Evolutionary conservation across 805 yeast species (phyloP), one percentile per base, ranked within the genome.

Genomic region (Scheffersomyces lignosus): DNA sequence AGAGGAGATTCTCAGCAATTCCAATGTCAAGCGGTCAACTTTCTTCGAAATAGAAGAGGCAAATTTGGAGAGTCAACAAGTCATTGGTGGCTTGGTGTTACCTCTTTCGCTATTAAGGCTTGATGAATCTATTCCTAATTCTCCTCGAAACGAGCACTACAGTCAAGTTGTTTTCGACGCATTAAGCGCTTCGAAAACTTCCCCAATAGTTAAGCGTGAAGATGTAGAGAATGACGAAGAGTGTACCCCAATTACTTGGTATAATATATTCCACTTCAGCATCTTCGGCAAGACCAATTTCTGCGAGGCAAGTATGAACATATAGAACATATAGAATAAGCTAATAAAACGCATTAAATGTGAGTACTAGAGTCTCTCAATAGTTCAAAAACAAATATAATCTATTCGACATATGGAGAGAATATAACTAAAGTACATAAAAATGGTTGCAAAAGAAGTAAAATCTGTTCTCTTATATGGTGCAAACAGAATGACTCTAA

Each of bases 161-260:
- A 36, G 53, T 15, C 64, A 54, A 33, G 44, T 54, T 20, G 17
- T 40, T 5, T 39, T 33, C 25, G 38, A 22, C 15, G 24, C 26
- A n/a, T 10, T 15, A 17, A 31, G 14, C n/a, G 23, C 13, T 14
- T 29, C 15, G 6, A 7, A 10, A 16, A 9, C 40, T 30, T 9
- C 16, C 4, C 33, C 27, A 14, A 7, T 18, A 20, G 24, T 20
- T 10, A 20, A 20, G 24, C 24, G 24, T 20, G 24, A 7, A 7
- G 24, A 20, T 7, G 24, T 7, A 20, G 24, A 20, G n/a, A 27
- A 24, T 20, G 48, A 54, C 2, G 49, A 48, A 15, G 60, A 60
- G 18, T 77, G 81, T 54, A 72, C 65, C 18, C 69, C 69, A 3
- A 66, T 77, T 8, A 75, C 79, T 0, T 76, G 81, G 81, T 67